These are phyloP conservation scores for Cytospora mali DNA, from an alignment of 2,329 filamentous ascomycete genomes.

Conservation along the genomic window DNA sequence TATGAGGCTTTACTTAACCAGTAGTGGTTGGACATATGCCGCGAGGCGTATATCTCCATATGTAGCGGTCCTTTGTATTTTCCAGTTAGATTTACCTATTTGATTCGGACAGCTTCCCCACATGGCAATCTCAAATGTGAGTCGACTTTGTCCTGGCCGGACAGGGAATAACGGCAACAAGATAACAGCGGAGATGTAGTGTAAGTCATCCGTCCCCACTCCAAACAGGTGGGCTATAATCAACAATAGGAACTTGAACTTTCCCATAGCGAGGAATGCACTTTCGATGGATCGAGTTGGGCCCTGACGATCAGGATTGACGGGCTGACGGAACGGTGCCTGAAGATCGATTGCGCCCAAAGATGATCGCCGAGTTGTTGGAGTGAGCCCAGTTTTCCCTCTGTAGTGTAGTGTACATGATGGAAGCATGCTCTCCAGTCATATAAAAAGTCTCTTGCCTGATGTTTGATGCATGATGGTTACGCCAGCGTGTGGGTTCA, in stretches of 20 bases:
- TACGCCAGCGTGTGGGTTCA: background rate
- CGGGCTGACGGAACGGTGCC: background rate
- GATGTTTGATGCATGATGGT: background rate
- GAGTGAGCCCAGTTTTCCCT: background rate
- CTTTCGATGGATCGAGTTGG: background rate
- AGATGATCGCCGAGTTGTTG: background rate
- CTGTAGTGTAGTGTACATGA: too few relatives aligned
- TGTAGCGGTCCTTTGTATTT: too few relatives aligned
- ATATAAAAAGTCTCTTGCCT: too few relatives aligned
- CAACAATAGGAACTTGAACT: background rate
- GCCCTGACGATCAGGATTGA: slow-evolving; percentile 18
- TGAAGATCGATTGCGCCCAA: background rate
- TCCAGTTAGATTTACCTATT: too few relatives aligned
- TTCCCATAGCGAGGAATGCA: background rate
- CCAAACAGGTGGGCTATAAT: background rate
- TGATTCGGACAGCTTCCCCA: too few relatives aligned
- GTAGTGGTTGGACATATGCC: background rate
- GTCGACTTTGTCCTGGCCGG: too few relatives aligned
- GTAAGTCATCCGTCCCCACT: background rate
- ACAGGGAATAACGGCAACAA: too few relatives aligned
- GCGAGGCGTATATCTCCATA: background rate
- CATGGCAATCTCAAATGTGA: too few relatives aligned
- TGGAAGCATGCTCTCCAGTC: too few relatives aligned
- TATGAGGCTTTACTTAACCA: slow-evolving; percentile 14
- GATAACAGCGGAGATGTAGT: too few relatives aligned